Base-by-base conservation (phyloP, 129 eudicot species). In the Centaurea solstitialis region DNA sequence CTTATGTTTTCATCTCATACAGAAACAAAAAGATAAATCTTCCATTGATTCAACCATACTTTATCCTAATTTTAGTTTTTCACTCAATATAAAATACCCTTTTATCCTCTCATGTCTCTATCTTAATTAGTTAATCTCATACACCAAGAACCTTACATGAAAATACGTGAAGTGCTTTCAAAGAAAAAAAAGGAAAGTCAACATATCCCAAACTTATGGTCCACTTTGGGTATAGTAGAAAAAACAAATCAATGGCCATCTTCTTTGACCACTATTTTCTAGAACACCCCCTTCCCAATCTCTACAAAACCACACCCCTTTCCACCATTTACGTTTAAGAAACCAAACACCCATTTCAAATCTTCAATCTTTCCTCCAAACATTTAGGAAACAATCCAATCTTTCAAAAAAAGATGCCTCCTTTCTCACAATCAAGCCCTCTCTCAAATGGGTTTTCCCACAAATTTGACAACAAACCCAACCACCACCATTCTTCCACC, bases 391-490 rank as follows among this genome's bases (percentile, higher is more conserved):
- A 1, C 6, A 3, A 17, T 57, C 62, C 62, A 53, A 53, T 50
- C 61, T 61, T 20, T 61, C 21, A 72, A 82, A 10, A 10, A 13
- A 47, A 83, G 7, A 88, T 88, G 89, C 89, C 87, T 38, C 89
- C 87, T 59, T 86, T 76, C 75, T 77, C 77, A 77, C 90, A 77
- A 75, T 24, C 81, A 22, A 77, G 37, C 66, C 50, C 85, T 40
- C 59, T 11, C 20, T 75, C 88, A 22, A 37, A 10, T 65, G 86
- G 71, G 57, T 38, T 78, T 45, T 71, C 70, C n/a, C 33, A 75
- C 73, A 78, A 39, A 43, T 59, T 66, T 50, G n/a, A 39, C 47
- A 23, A 39, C 47, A 23, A 80, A 76, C 68, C 82, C 73, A 24
- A 77, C 64, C 30, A 77, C 64, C 71, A 79, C 88, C 22, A 86